Base-by-base conservation (phyloP, 331 rosid genomes). In the Phaseolus coccineus region DNA sequence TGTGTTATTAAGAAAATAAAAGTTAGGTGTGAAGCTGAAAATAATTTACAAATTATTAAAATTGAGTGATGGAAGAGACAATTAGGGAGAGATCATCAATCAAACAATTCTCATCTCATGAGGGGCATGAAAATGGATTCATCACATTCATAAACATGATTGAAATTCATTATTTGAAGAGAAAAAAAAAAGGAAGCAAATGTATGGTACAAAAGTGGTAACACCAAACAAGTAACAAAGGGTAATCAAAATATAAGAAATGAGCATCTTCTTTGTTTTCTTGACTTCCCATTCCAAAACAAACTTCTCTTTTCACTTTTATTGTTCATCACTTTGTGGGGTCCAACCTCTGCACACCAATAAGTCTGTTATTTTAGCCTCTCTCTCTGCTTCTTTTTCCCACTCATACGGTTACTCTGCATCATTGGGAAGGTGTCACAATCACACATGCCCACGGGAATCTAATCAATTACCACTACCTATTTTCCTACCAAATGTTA, bases 251-350 rank as follows among this genome's bases (percentile, higher is more conserved):
- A 28, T 61, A 35, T 61, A 19, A 65, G 9, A 64, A 35, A 37
- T 65, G 70, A 37, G 1, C 28, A 39, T 51, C 24, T 31, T 72
- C 42, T 55, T 56, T 39, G 66, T 27, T 77, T 65, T 53, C 74
- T 53, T 53, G 65, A 72, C 67, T 33, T 52, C 2, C 5, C 50
- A 52, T 40, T 68, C 40, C 69, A 42, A 68, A 78, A 44, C 82
- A 56, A 42, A 77, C 48, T 68, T 30, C 12, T 51, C 22, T 55
- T 78, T 57, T 22, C 77, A 22, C 30, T 79, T 70, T 79, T 8
- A 46, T 58, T 19, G 8, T 57, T 78, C n/a, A 69, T 47, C 31
- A 71, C 48, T 62, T 14, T 39, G 83, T 80, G 73, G 78, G 78
- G 73, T 63, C 78, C 72, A 79, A 56, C 8, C n/a, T 7, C n/a